These are phyloP conservation scores for Bertia moriformis DNA, from an alignment of 2,329 filamentous ascomycete species.

Conservation along the genomic window DNA sequence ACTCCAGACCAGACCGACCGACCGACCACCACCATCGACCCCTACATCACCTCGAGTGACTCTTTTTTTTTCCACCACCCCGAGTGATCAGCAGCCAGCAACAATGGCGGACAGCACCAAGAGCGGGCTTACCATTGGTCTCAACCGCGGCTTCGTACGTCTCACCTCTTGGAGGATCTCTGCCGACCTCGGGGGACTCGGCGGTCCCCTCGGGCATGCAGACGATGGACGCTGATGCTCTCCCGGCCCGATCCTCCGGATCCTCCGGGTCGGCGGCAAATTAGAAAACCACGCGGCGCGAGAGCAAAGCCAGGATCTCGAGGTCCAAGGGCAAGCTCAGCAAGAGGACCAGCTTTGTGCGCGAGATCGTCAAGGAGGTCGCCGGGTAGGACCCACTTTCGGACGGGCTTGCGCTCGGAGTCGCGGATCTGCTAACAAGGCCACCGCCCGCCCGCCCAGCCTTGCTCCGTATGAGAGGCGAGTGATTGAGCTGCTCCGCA, in stretches of 20 bases:
- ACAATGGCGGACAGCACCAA: too few species aligned
- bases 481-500: conserved; percentile 96
- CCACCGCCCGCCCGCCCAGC: conserved; percentile 23
- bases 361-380: conserved; percentile 97
- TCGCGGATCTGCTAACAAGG: not conserved
- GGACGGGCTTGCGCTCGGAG: not conserved
- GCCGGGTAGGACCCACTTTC: conserved; percentile 54
- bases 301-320: conserved; percentile 64
- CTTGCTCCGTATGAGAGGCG: conserved; percentile 94
- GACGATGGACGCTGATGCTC: conserved; percentile 44
- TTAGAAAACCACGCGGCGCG: conserved; percentile 72
- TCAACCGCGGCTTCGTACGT: conserved; percentile 55
- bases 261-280: conserved; percentile 12
- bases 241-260: not conserved
- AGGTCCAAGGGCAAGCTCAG: conserved; percentile 89
- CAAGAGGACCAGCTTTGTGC: conserved; percentile 93
- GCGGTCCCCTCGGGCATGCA: conserved; percentile 20
- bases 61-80: too few species aligned
- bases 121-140: conserved; percentile 43
- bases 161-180: conserved; percentile 67
- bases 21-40: too few species aligned
- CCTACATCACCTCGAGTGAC: too few species aligned
- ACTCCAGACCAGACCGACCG: too few species aligned
- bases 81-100: too few species aligned
- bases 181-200: conserved; percentile 22